Evolutionary conservation across 2,329 filamentous ascomycete species (phyloP).

Genomic region (Colletotrichum sp.): DNA sequence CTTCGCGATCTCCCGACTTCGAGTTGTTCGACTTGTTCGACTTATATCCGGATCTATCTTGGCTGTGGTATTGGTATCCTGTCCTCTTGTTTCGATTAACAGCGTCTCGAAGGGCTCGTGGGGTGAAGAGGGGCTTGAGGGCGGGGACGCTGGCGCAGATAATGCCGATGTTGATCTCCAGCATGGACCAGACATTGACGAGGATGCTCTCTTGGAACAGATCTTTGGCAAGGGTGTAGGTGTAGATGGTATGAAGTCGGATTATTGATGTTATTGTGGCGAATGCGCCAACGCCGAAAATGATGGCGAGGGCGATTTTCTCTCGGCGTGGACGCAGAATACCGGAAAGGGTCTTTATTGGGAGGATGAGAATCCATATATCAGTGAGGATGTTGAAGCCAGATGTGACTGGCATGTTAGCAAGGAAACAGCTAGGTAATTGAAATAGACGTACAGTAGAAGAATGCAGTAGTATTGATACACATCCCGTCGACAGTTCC

Average conservation of each 20-base stretch:
- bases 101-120: constrained; percentile 15
- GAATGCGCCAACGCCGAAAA: constrained; percentile 45
- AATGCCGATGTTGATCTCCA: constrained; percentile 56
- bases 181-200: constrained; percentile 48
- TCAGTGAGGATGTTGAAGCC: constrained; percentile 52
- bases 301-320: constrained; percentile 52
- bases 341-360: constrained; percentile 45
- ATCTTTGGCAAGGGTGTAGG: constrained; percentile 39
- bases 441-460: constrained; percentile 36
- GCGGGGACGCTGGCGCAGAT: constrained; percentile 54
- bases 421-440: not conserved
- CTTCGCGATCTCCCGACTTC: not conserved
- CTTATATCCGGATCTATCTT: not conserved
- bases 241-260: constrained; percentile 43
- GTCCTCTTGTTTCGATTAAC: not conserved
- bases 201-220: constrained; percentile 37
- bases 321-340: constrained; percentile 53
- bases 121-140: constrained; percentile 51
- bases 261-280: constrained; percentile 41
- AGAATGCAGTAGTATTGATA: constrained; percentile 44
- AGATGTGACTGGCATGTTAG: constrained; percentile 36
- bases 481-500: constrained; percentile 36
- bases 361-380: constrained; percentile 47
- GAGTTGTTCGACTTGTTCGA: not conserved
- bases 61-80: not conserved